phyloP scores from a whole-genome alignment of 176 grass and related monocot genomes.

The Ananas comosus region DNA sequence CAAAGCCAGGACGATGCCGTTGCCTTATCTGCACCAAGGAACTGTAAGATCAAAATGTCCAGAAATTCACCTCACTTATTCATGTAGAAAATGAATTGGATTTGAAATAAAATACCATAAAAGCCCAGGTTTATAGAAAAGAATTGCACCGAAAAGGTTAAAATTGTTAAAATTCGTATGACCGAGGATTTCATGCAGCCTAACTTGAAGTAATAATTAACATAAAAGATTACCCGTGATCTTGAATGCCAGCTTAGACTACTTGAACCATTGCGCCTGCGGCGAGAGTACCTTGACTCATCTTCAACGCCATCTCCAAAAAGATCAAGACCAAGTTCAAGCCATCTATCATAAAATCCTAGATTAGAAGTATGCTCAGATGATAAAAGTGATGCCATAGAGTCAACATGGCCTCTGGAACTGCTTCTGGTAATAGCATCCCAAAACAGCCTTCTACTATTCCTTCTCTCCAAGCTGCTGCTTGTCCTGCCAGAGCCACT shows the following conservation, averaged over 20 bases:
- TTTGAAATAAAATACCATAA: no score
- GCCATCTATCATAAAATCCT: constrained; percentile 69
- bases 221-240: constrained; percentile 49
- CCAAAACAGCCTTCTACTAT: constrained; percentile 71
- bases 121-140: no score
- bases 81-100: constrained; percentile 6
- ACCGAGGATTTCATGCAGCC: no score
- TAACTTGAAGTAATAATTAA: constrained; percentile 14
- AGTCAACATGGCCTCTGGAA: constrained; percentile 55
- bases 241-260: constrained; percentile 84
- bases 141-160: no score
- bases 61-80: constrained; percentile 5
- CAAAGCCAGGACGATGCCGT: constrained; percentile 48
- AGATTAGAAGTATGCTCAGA: constrained; percentile 28
- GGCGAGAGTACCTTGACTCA: constrained; percentile 53
- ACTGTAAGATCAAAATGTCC: not conserved
- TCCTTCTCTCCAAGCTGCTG: constrained; percentile 37
- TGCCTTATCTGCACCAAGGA: constrained; percentile 58
- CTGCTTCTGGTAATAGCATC: constrained; percentile 73
- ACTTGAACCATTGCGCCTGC: constrained; percentile 54
- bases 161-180: no score
- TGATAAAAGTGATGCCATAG: constrained; percentile 5
- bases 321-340: constrained; percentile 60
- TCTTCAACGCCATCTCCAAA: constrained; percentile 50
- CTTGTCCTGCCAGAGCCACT: constrained; percentile 27